Base-by-base conservation (phyloP, 352 stramenopile genomes). In the Globisporangium radiosum region DNA sequence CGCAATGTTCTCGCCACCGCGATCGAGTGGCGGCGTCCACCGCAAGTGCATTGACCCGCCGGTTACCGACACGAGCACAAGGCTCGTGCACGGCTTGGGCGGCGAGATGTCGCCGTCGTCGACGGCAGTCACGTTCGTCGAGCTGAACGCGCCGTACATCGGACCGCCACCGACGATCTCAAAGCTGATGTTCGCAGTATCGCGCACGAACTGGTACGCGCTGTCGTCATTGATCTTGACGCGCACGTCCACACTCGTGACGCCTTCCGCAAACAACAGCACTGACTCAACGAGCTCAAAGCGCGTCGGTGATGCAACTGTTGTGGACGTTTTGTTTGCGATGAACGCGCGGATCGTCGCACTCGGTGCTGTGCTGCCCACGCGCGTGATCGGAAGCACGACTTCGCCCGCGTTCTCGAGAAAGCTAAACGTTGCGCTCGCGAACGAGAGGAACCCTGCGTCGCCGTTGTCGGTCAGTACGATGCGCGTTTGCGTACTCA, bases 81-180 rank as follows among this genome's bases (percentile, higher is more conserved):
- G 45, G 47, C 50, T 64, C 7, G 64, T 72, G 45, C 71, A 78
- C 9, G 72, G 55, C 11, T 85, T 79, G 4, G 78, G 72, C 3
- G 66, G 49, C 1, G 78, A 88, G 7, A 85, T 57, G 52, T 88
- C 78, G 5, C 72, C 76, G 38, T 88, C 65, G 36, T 88, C 78
- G 10, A 74, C 33, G 1, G 75, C 74, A 7, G 69, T 82, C 40
- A 88, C 1, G 8, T 74, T 81, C 0, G 56, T 42, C 3, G 52
- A 56, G 1, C 47, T 11, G 5, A 64, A 51, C 0, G 52, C 48
- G 1, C 78, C 76, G 33, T 66, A 45, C 11, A 64, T 53, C 0
- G 72, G 63, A 1, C 78, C 78, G 5, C 72, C 74, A 3, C 68
- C 48, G 1, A 82, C 14, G 25, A 84, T 70, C 1, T 47, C n/a